phyloP scores from a whole-genome alignment of 352 stramenopile species.

The Phytophthora sojae region DNA sequence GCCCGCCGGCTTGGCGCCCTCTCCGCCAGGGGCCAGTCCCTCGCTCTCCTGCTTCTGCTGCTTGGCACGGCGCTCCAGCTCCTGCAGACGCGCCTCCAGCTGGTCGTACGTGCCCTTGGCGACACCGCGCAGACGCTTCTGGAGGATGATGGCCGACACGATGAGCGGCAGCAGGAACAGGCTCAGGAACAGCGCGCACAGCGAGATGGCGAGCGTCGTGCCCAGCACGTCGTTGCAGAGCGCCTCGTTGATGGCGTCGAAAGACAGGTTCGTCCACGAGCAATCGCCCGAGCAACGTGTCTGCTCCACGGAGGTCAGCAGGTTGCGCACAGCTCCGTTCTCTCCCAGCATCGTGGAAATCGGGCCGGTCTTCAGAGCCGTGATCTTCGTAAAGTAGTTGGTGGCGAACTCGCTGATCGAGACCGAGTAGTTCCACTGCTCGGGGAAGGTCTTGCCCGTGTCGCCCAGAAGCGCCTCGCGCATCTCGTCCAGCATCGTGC shows the following conservation, averaged over 20 bases:
- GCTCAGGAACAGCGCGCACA: conserved; percentile 80
- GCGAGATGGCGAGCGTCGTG: conserved; percentile 79
- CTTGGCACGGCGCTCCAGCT: conserved; percentile 71
- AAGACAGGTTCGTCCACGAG: conserved; percentile 84
- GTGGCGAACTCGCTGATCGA: conserved; percentile 72
- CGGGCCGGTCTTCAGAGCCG: conserved; percentile 48
- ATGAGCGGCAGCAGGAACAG: conserved; percentile 83
- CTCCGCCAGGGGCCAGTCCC: conserved; percentile 18
- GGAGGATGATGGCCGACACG: conserved; percentile 69
- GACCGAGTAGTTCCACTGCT: conserved; percentile 66
- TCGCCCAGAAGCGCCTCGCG: conserved; percentile 76
- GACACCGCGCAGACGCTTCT: conserved; percentile 80
- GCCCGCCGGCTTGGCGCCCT: conserved; percentile 3
- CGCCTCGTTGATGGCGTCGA: conserved; percentile 77
- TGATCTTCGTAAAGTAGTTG: conserved; percentile 63
- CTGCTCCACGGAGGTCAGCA: conserved; percentile 70
- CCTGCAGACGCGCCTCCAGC: conserved; percentile 71
- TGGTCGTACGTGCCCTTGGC: conserved; percentile 87
- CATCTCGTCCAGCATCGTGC: conserved; percentile 73
- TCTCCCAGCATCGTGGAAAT: conserved; percentile 51
- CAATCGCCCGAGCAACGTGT: conserved; percentile 81
- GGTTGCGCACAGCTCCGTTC: conserved; percentile 50
- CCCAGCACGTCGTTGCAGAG: conserved; percentile 81
- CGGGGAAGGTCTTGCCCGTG: conserved; percentile 65
- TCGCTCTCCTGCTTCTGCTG: conserved; percentile 39